These are phyloP conservation scores for Teunomyces stri DNA, from an alignment of 805 yeast genomes.

Conservation along the genomic window DNA sequence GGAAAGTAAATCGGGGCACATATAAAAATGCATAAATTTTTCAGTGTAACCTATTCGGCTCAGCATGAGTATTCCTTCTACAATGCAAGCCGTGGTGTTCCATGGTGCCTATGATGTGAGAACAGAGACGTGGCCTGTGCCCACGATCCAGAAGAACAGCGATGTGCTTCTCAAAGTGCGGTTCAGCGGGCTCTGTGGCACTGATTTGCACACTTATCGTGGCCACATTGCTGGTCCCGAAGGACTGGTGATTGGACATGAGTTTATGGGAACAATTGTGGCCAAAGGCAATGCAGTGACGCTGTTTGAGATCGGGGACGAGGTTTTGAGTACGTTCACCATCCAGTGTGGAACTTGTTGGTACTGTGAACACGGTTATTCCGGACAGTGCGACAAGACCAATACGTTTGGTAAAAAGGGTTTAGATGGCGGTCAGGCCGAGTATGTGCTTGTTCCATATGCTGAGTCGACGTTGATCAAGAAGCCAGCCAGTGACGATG, in stretches of 20 bases:
- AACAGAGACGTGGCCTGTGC: constrained; percentile 40
- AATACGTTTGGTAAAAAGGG: constrained; percentile 59
- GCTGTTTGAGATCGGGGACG: constrained; percentile 44
- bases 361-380: constrained; percentile 53
- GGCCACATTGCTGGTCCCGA: constrained; percentile 46
- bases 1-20: constrained; percentile 1
- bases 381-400: constrained; percentile 54
- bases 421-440: constrained; percentile 62
- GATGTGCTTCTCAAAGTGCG: constrained; percentile 50
- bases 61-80: constrained; percentile 9
- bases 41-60: background rate
- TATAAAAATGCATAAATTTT: background rate
- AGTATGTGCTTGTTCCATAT: constrained; percentile 56
- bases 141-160: constrained; percentile 31
- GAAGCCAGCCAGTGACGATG: constrained; percentile 31
- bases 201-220: constrained; percentile 54
- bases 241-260: constrained; percentile 51
- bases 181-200: constrained; percentile 53
- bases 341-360: constrained; percentile 61
- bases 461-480: constrained; percentile 51
- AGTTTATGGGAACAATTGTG: constrained; percentile 44
- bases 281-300: constrained; percentile 33
- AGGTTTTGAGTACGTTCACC: constrained; percentile 47
- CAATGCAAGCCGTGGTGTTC: constrained; percentile 52
- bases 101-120: constrained; percentile 41